A percentile compares a stretch with the other conserved stretches of the same genome.
These are phyloP conservation scores for Globisporangium takayamanum DNA, from an alignment of 352 stramenopile species.

Conservation along the genomic window DNA sequence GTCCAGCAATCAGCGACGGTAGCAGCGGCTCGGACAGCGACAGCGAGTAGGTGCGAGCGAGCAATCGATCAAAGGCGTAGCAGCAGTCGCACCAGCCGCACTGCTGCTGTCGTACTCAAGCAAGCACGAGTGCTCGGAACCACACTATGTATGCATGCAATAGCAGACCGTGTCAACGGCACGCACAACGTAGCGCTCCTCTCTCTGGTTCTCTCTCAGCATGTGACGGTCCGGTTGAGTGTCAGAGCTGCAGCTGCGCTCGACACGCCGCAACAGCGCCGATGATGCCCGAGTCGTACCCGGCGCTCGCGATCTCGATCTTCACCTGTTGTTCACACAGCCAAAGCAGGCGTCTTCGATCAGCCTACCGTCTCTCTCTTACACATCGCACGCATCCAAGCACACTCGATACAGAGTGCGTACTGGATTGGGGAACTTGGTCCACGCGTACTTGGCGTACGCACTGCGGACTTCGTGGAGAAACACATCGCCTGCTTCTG, in stretches of 20 bases:
- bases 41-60: constrained; percentile 29
- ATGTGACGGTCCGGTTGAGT: no score
- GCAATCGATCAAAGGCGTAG: background rate
- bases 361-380: background rate
- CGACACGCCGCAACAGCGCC: constrained; percentile 49
- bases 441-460: constrained; percentile 71
- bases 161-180: no score
- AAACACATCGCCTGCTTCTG: constrained; percentile 63
- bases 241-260: constrained; percentile 1
- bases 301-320: constrained; percentile 73
- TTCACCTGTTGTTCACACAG: constrained; percentile 25
- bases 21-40: constrained; percentile 57
- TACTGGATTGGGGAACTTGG: constrained; percentile 65
- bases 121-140: no score
- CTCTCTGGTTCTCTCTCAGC: background rate
- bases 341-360: background rate
- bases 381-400: background rate
- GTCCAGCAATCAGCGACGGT: constrained; percentile 56
- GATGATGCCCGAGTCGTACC: constrained; percentile 84
- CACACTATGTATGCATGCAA: no score
- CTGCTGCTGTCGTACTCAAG: no score
- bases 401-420: background rate
- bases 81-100: background rate
- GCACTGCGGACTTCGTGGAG: constrained; percentile 53
- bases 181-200: no score